These are phyloP conservation scores for Tolypocladium ovalisporum DNA, from an alignment of 2,329 filamentous ascomycete genomes.

Conservation along the genomic window DNA sequence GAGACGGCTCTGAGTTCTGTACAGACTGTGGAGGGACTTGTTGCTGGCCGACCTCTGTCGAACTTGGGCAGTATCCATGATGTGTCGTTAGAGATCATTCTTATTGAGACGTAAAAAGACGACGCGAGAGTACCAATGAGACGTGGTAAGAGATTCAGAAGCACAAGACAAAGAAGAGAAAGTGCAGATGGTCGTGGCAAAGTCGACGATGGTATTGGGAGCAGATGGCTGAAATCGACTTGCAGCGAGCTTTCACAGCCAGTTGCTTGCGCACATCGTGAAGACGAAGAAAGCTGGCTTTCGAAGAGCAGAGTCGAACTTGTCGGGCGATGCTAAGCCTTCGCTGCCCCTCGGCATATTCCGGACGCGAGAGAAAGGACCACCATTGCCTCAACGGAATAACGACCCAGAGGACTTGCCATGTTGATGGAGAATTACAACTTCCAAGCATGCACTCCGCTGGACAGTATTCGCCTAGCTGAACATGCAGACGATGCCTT, in stretches of 20 bases:
- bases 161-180: slow-evolving; percentile 1
- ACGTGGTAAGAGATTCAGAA: background rate
- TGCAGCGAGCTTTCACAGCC: background rate
- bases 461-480: background rate
- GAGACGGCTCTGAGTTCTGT: slow-evolving; percentile 14
- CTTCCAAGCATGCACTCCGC: background rate
- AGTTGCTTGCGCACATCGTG: background rate
- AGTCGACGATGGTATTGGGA: background rate
- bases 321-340: background rate
- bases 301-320: background rate
- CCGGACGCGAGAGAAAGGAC: background rate
- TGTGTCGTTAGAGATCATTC: background rate
- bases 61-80: slow-evolving; percentile 18
- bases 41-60: slow-evolving; percentile 27
- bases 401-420: background rate
- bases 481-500: background rate
- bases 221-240: background rate
- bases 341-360: background rate
- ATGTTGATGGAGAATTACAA: too few relatives aligned
- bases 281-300: background rate
- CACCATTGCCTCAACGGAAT: background rate
- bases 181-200: background rate
- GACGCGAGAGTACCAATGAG: slow-evolving; percentile 2
- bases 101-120: background rate
- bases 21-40: slow-evolving; percentile 24